Conservation (phyloP, 164 flowering plant genomes). For the Macadamia tetraphylla region DNA sequence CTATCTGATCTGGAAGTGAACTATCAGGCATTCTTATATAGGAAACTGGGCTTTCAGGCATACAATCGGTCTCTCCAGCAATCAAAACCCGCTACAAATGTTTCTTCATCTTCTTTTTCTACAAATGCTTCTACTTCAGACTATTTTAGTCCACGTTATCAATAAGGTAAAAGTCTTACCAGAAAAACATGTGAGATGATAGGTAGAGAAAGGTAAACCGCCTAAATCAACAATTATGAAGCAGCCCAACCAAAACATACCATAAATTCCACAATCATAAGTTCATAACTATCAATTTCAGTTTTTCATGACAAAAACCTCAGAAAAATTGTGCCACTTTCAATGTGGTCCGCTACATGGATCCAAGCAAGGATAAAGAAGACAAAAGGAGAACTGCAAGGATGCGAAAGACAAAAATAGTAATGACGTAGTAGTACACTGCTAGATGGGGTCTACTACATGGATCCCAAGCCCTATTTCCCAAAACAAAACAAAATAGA, state of each 20-base stretch:
- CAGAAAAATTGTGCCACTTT: no score
- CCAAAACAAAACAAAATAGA: not conserved
- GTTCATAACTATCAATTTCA: not conserved
- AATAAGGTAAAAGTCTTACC: not conserved
- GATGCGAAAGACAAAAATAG: no score
- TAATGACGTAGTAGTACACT: no score
- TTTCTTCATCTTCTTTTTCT: not conserved
- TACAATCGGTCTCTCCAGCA: not conserved
- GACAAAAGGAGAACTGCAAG: no score
- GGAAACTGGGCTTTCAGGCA: not conserved
- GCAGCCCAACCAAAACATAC: not conserved
- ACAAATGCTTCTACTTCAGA: no score
- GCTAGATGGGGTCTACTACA: no score
- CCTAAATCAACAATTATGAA: constrained; percentile 5
- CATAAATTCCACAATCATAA: not conserved
- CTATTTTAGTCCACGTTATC: not conserved
- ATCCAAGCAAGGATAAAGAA: no score
- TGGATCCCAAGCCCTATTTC: no score
- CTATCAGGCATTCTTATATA: constrained; percentile 27
- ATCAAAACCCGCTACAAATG: not conserved
- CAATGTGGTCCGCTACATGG: no score
- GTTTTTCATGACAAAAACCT: no score
- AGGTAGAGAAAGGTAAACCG: constrained; percentile 11
- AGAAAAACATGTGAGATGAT: constrained; percentile 1
- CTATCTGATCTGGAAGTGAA: constrained; percentile 37